phyloP scores from a whole-genome alignment of 176 grass and related monocot species.

The Chloris gayana region DNA sequence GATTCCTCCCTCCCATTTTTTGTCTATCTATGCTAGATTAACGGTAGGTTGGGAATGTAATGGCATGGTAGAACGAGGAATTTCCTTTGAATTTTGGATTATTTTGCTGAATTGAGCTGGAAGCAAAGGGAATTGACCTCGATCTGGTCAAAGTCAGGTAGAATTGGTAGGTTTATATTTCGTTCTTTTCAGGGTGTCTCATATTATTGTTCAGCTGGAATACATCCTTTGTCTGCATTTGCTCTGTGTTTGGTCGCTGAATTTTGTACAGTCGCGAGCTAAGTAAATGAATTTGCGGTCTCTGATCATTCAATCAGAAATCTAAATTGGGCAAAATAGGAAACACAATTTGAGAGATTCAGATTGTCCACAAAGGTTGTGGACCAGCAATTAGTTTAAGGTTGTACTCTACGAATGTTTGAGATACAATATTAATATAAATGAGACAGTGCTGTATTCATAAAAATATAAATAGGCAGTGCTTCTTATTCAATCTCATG shows the following conservation, averaged over 20 bases:
- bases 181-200: too few relatives aligned
- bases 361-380: not conserved
- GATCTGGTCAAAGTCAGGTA: not conserved
- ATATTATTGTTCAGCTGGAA: slow-evolving; percentile 3
- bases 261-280: not conserved
- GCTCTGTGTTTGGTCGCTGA: not conserved
- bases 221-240: not conserved
- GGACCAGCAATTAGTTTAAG: not conserved
- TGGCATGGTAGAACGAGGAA: not conserved
- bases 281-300: not conserved
- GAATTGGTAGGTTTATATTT: not conserved
- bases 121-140: slow-evolving; percentile 1
- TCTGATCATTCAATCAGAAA: not conserved
- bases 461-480: not conserved
- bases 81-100: not conserved
- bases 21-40: not conserved
- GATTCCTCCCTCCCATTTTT: not conserved
- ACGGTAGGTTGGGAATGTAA: not conserved
- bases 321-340: not conserved
- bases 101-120: not conserved
- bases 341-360: not conserved
- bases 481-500: not conserved
- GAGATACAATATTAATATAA: not conserved
- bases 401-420: too few relatives aligned
- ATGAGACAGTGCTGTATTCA: not conserved